Evolutionary conservation across 2,329 filamentous ascomycete species (phyloP).

Genomic region (Sporothrix pallida): DNA sequence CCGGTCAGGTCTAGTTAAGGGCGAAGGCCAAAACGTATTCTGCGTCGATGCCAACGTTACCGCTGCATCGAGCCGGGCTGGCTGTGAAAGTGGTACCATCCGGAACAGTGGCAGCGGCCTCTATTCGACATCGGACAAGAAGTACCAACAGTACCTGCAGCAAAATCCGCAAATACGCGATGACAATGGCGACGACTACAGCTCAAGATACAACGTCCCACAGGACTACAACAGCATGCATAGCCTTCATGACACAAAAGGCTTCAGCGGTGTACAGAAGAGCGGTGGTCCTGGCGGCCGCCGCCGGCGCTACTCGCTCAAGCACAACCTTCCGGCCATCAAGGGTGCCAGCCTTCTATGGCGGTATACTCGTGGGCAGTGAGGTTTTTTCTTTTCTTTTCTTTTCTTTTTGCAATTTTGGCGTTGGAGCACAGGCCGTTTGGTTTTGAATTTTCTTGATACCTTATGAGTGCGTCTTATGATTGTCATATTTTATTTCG

Average conservation of each 20-base stretch:
- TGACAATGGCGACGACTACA: not conserved
- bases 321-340: conserved; percentile 36
- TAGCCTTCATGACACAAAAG: conserved; percentile 23
- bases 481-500: not conserved
- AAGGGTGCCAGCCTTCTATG: conserved; percentile 38
- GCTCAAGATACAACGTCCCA: not conserved
- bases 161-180: conserved; percentile 19
- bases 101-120: not conserved
- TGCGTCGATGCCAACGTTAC: not conserved
- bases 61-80: not conserved
- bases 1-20: conserved; percentile 38
- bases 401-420: not conserved
- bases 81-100: not conserved
- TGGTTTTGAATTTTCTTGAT: not conserved
- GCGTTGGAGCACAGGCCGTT: not conserved
- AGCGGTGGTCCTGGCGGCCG: not conserved
- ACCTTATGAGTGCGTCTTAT: not conserved
- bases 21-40: conserved; percentile 29
- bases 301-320: conserved; percentile 25
- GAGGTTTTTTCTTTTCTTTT: not conserved
- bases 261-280: not conserved
- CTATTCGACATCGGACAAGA: conserved; percentile 10
- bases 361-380: conserved; percentile 35
- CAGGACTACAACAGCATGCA: conserved; percentile 16
- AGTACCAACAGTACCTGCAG: conserved; percentile 19